Evolutionary conservation across 2,329 filamentous ascomycete genomes (phyloP).

Genomic region (Exophiala oligosperma): DNA sequence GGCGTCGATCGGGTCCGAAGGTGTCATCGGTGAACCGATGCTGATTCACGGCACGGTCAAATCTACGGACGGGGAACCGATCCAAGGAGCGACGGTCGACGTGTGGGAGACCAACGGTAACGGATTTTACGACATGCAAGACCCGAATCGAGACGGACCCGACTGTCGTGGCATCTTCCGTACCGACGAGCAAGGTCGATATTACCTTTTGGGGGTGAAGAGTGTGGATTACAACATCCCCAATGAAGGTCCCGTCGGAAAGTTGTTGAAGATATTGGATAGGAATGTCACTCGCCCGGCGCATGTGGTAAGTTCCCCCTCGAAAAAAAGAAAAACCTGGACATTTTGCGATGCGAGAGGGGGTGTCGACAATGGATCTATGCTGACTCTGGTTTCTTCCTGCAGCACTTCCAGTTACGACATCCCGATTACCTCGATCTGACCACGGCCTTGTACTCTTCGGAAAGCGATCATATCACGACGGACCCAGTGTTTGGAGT

Average conservation of each 20-base stretch:
- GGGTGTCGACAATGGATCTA: not conserved
- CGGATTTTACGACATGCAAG: conserved; percentile 21
- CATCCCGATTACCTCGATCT: conserved; percentile 57
- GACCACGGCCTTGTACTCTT: conserved; percentile 60
- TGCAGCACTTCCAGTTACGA: conserved; percentile 46
- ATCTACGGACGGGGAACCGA: conserved; percentile 11
- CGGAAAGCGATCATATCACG: conserved; percentile 57
- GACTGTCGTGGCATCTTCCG: conserved; percentile 18
- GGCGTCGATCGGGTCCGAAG: conserved; percentile 14
- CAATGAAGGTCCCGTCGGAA: conserved; percentile 47
- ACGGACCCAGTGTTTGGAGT: conserved; percentile 63
- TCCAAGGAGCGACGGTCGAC: conserved; percentile 6
- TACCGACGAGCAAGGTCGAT: conserved; percentile 12
- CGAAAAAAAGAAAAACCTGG: not conserved
- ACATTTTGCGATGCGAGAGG: not conserved
- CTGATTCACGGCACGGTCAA: conserved; percentile 14
- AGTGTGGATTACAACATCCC: conserved; percentile 19
- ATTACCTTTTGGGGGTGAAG: conserved; percentile 12
- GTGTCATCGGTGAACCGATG: conserved; percentile 11
- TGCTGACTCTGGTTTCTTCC: not conserved
- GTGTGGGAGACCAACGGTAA: conserved; percentile 21
- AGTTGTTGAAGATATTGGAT: conserved; percentile 56
- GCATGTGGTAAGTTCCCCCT: conserved; percentile 45
- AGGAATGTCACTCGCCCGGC: conserved; percentile 61
- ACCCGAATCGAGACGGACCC: conserved; percentile 15